Conservation (phyloP, 2,329 filamentous ascomycete genomes). For the Macroventuria anomochaeta region DNA sequence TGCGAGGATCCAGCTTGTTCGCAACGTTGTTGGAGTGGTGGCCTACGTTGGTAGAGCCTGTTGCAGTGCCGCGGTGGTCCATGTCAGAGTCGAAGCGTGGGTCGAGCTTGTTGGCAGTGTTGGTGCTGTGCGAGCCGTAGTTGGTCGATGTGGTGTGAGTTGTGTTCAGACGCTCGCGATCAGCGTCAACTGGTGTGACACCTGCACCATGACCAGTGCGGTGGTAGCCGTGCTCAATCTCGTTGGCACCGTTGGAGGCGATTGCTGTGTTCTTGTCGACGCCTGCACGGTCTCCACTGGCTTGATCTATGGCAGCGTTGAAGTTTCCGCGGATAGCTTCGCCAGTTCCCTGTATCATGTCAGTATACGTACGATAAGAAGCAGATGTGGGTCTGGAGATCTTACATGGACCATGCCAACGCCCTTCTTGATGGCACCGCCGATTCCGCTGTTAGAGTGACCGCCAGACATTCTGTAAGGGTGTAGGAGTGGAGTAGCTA, state of each 20-base stretch:
- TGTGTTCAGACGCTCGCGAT: conserved; percentile 33
- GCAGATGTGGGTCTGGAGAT: background rate
- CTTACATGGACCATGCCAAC: conserved; percentile 46
- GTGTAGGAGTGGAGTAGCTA: conserved; percentile 2
- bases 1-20: conserved; percentile 39
- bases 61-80: conserved; percentile 27
- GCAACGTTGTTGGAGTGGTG: conserved; percentile 37
- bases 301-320: conserved; percentile 45
- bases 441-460: conserved; percentile 33
- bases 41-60: conserved; percentile 35
- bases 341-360: conserved; percentile 42
- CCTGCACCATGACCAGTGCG: conserved; percentile 40
- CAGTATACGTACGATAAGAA: conserved; percentile 8
- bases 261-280: conserved; percentile 42
- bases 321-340: conserved; percentile 50
- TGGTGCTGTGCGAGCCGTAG: conserved; percentile 41
- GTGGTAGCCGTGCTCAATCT: conserved; percentile 45
- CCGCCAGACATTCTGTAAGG: conserved; percentile 32
- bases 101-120: conserved; percentile 42
- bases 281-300: conserved; percentile 37
- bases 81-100: conserved; percentile 41
- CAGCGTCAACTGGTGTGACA: conserved; percentile 36
- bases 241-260: conserved; percentile 42
- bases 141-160: conserved; percentile 35
- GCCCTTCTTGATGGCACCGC: conserved; percentile 44